These are phyloP conservation scores for Streptanthus diversifolius DNA, from an alignment of 345 rosid genomes.

Conservation along the genomic window DNA sequence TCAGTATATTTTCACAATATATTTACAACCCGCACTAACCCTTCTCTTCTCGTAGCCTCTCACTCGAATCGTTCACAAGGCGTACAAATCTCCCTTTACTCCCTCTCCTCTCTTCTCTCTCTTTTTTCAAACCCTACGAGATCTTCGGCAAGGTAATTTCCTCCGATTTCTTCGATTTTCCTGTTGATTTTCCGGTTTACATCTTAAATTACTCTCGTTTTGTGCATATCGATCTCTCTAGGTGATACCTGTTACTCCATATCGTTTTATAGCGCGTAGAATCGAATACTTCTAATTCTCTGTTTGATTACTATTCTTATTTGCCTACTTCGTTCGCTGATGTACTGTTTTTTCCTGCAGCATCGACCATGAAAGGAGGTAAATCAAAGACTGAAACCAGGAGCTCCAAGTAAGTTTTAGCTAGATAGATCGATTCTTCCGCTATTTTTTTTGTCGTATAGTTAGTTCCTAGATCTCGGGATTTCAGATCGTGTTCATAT, in stretches of 20 bases:
- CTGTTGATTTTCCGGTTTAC: neutral
- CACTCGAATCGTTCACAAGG: conserved; percentile 25
- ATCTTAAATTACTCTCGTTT: neutral
- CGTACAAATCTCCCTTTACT: conserved; percentile 15
- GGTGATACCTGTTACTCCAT: neutral
- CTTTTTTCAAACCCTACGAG: conserved; percentile 3
- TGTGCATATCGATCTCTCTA: neutral
- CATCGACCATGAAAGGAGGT: conserved; percentile 82
- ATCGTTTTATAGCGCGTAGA: neutral
- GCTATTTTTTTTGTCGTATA: neutral
- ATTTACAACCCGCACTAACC: conserved; percentile 27
- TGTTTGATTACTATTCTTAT: neutral
- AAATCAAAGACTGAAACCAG: conserved; percentile 77
- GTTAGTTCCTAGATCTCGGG: neutral
- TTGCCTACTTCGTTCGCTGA: conserved; percentile 15
- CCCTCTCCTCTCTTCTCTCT: neutral
- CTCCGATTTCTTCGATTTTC: neutral
- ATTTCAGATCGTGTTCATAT: conserved; percentile 33
- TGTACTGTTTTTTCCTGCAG: conserved; percentile 36
- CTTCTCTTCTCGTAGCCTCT: conserved; percentile 18
- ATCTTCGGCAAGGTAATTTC: conserved; percentile 19
- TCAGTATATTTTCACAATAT: conserved; percentile 23
- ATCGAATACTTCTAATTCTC: conserved; percentile 5
- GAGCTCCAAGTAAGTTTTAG: conserved; percentile 56
- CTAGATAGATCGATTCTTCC: neutral